Evolutionary conservation across 139 green algal species (phyloP), one percentile per base, ranked within the genome.

Genomic region (Coelastrella sp.): DNA sequence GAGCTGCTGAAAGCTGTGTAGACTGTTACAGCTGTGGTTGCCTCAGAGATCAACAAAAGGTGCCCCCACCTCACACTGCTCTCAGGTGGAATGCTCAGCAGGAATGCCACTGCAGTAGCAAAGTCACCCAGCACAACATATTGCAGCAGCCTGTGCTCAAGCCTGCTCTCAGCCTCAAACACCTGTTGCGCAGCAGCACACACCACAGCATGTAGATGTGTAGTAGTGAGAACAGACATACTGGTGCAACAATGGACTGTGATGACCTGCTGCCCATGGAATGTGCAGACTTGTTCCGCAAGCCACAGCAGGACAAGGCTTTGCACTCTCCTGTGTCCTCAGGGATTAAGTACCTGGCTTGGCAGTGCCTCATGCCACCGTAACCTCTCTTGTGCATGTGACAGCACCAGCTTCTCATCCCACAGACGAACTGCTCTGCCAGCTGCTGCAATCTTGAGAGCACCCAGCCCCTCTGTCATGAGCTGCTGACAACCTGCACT

Each of bases 41-140:
- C 35, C 35, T 49, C 35, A 49, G 35, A 49, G 12, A 78, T 24
- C 20, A 35, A 78, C 20, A 78, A 78, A 25, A 19, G 24, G 20
- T 9, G n/a, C 91, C 95, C 95, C 68, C 94, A 96, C 85, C 94
- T 91, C 4, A 93, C 91, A 17, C 84, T 94, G 27, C 85, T 85
- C 76, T 96, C 96, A 0, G 96, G 96, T 7, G 90, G 90, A 19
- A 91, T 94, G 25, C 95, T 91, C 80, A 98, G 93, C 85, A 98
- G 93, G 85, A 98, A 97, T 11, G 95, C 96, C 11, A 98, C 96
- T 7, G 96, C 96, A 11, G 96, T 96, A 81, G 96, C 91, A 35
- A 95, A 95, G 91, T 98, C 96, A 3, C 96, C 96, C 27, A 94
- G 73, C 7, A 88, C 82, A 59, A 94, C 91, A 73, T 94, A 94